phyloP scores from a whole-genome alignment of 495 filamentous ascomycete genomes.

The Xylaria cubensis region DNA sequence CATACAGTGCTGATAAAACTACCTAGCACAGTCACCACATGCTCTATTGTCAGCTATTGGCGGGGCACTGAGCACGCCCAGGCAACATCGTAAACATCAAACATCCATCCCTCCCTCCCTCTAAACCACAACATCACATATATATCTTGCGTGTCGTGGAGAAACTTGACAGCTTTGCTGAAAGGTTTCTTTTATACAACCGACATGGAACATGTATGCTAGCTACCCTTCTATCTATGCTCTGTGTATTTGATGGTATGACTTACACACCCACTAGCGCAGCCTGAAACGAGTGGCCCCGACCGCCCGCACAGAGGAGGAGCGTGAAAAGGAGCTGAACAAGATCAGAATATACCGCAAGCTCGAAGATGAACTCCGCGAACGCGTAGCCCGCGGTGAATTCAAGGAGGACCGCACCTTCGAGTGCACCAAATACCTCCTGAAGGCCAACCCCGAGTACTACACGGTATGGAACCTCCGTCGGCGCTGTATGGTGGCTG shows the following conservation, averaged over 20 bases:
- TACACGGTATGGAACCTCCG: conserved; percentile 99
- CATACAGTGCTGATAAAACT: no score
- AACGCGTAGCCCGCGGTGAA: conserved; percentile 59
- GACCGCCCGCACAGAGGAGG: conserved; percentile 68
- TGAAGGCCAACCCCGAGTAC: conserved; percentile 92
- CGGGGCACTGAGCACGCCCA: not conserved
- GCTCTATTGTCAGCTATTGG: no score
- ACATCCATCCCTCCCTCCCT: not conserved
- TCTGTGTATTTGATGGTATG: conserved; percentile 5
- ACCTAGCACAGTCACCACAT: no score
- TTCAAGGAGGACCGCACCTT: conserved; percentile 67
- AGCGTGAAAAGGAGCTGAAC: conserved; percentile 70
- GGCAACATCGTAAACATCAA: not conserved
- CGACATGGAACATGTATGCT: conserved; percentile 61
- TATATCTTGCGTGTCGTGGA: not conserved
- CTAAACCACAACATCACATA: not conserved
- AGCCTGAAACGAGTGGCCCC: conserved; percentile 72
- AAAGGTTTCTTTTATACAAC: not conserved
- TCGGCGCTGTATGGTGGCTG: conserved; percentile 67
- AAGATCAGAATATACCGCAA: conserved; percentile 80
- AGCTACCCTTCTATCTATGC: not conserved
- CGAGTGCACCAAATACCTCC: conserved; percentile 76
- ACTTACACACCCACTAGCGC: conserved; percentile 62
- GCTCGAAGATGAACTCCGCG: conserved; percentile 69
- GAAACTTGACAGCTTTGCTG: not conserved